Percentiles rank a stretch among this genome's conserved stretches.
Conservation (phyloP, 108 stramenopile species). For the Aureococcus anophagefferens region DNA sequence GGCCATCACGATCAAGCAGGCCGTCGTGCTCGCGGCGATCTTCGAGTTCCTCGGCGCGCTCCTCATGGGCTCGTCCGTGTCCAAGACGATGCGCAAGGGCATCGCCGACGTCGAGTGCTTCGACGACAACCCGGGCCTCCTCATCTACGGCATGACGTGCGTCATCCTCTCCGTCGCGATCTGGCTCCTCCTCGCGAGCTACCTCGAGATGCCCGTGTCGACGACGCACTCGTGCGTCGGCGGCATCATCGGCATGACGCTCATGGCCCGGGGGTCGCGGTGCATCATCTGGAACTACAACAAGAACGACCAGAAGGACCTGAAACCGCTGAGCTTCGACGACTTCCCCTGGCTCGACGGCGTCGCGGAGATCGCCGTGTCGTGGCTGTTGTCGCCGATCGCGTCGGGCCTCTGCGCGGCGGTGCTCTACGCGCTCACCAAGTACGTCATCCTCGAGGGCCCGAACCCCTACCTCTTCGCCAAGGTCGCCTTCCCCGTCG, state of each 20-base stretch:
- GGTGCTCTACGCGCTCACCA: not conserved
- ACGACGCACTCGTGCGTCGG: conserved; percentile 58
- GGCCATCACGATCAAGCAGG: conserved; percentile 56
- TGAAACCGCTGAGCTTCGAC: not conserved
- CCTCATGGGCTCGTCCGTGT: conserved; percentile 53
- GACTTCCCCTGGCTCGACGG: not conserved
- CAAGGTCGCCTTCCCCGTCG: conserved; percentile 40
- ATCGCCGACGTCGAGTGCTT: conserved; percentile 43
- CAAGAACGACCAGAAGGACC: not conserved
- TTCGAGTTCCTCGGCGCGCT: conserved; percentile 57
- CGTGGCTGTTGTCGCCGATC: not conserved
- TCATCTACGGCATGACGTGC: conserved; percentile 55
- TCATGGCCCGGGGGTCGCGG: not conserved
- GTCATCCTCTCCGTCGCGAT: conserved; percentile 41
- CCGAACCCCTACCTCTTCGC: too few species aligned
- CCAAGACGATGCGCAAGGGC: conserved; percentile 47
- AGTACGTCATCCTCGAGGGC: not conserved
- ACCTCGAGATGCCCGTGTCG: conserved; percentile 51
- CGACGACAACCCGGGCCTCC: conserved; percentile 36
- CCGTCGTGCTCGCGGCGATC: conserved; percentile 48
- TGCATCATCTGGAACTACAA: not conserved
- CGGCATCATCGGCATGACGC: conserved; percentile 50
- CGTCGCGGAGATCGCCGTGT: not conserved
- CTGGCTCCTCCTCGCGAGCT: conserved; percentile 46
- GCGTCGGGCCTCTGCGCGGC: not conserved